Base-by-base conservation (phyloP, 768 basidiomycete genomes). In the Lactarius sanguifluus region DNA sequence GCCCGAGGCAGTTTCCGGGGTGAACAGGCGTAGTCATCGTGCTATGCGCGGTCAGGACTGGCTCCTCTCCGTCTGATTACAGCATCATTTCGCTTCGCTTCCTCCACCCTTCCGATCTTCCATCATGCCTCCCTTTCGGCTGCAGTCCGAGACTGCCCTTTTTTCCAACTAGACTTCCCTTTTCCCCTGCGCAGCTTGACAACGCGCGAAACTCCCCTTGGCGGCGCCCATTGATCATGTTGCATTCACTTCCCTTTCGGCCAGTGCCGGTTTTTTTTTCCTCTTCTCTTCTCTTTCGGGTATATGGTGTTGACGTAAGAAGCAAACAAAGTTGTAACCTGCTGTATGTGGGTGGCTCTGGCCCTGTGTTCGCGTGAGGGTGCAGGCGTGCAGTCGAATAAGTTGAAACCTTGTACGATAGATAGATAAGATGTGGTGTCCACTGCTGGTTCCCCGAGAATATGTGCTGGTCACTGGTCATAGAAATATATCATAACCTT, bases 31-130 rank as follows among this genome's bases (percentile, higher is more conserved):
- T 57, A 60, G 45, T 30, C 56, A 66, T n/a, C 65, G 65, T n/a
- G 65, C 65, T 25, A 62, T 66, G 65, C 65, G 65, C 41, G 30
- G 61, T 36, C 34, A 16, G 1, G 23, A 43, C 30, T 43, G 16
- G 30, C 6, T 20, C 55, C 45, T 20, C 2, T 57, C 36, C 25
- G 23, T 34, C 38, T 62, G 18, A 52, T 62, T 18, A 1, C 15
- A 20, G 1, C 30, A 18, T 16, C 32, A 12, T 16, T 12, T 28
- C 54, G 16, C n/a, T 36, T n/a, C 30, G 56, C 23, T 25, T 20
- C 12, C 4, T 30, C 54, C 54, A 56, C n/a, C 30, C 54, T 34
- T 32, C 40, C 25, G 54, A 10, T 23, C 45, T 34, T 47, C 55
- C 47, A 58, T 62, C 32, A 25, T 25, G 25, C 50, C 50, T 52